Evolutionary conservation across 1,284 basidiomycete species (phyloP), one percentile per base, ranked within the genome.

Genomic region (Anthracocystis panici-leucophaei): DNA sequence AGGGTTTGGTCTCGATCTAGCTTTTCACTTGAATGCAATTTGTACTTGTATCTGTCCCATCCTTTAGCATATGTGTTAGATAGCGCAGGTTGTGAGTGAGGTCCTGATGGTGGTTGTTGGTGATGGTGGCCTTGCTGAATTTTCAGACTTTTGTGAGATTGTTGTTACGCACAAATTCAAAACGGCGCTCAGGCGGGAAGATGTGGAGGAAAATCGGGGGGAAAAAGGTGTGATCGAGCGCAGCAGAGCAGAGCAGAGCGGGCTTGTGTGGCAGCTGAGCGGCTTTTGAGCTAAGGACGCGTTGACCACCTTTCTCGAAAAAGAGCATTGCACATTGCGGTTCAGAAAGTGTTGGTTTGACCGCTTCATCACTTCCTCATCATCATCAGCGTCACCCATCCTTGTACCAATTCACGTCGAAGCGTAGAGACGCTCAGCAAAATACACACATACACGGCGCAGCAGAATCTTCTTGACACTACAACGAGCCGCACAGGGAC

Each of bases 321-420:
- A 52, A 27, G 18, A n/a, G 23, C 27, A 25, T 31, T 44, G 48
- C 35, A 31, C 45, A 48, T 1, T 38, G 21, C 23, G 38, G 31
- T n/a, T 33, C 52, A 33, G 20, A n/a, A 54, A 49, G 62, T 70
- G 67, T 70, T 70, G 57, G 27, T 61, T 51, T 46, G 1, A 18
- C 40, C 8, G 20, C 5, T 23, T 25, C 49, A 12, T 50, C 49
- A 38, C 35, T 16, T 51, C 52, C 16, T 54, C 50, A 20, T 9
- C 31, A 18, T 46, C 42, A 20, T 46, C 56, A 25, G 16, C 40
- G 20, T 38, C 46, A 31, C 14, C 25, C 12, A 18, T 23, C n/a
- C 23, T 41, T 18, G 23, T 25, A 5, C 21, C 21, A 11, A 2
- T 9, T n/a, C 25, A 35, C 52, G 18, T 25, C 35, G 14, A 38